Evolutionary conservation across 176 grass and related monocot genomes (phyloP), one percentile per base, ranked within the genome.

Genomic region (Themeda triandra): DNA sequence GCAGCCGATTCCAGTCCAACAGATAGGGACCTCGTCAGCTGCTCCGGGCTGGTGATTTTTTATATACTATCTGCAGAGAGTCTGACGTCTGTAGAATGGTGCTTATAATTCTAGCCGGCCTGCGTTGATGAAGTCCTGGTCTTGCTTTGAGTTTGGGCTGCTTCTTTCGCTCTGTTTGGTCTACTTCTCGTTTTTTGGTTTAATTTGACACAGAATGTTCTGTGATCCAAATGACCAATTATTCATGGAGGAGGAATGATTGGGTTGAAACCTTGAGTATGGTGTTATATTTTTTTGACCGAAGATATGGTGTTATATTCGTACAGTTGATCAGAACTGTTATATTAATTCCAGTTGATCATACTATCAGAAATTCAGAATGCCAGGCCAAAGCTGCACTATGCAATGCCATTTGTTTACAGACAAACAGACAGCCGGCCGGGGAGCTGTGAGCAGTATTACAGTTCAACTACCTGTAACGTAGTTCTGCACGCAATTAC

Each of bases 1-100:
- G 71, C 46, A 10, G 35, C 46, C 44, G 18, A 35, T 35, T 35
- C 56, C 4, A 5, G 3, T n/a, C n/a, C 30, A 4, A 23, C 15
- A 67, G n/a, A 84, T 14, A 27, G n/a, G 44, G 71, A 54, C n/a
- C 33, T 67, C 30, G 71, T 84, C 42, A 53, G 59, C 42, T 53
- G 62, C n/a, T 23, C 3, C 69, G 36, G 0, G 0, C 25, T 35
- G 35, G 13, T 58, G 41, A 44, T 13, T 8, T 8, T 36, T 56
- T 58, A 29, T 25, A 45, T 62, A 83, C 24, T 13, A 44, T 44
- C 36, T 48, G 60, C 23, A 19, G 6, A 68, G 32, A 68, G 32
- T 30, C 60, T n/a, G 72, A 41, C 62, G 23, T 41, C 31, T 53
- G 14, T 14, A 10, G 62, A 15, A 66, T 54, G 30, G 23, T 14